Evolutionary conservation across 1,284 basidiomycete species (phyloP).

Genomic region (Leccinum huronense): DNA sequence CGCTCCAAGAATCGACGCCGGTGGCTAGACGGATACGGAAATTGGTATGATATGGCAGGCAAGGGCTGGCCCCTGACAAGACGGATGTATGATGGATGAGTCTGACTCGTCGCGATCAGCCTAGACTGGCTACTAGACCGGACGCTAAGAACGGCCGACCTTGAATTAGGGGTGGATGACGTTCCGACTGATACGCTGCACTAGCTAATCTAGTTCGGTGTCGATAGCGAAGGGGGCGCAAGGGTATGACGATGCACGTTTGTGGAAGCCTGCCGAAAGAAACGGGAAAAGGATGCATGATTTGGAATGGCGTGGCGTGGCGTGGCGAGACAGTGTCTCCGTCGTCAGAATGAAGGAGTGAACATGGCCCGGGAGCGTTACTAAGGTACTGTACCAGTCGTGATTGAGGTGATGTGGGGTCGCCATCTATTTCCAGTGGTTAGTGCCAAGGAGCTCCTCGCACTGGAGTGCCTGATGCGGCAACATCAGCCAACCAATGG

Average conservation of each 20-base stretch:
- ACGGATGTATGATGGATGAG: neutral
- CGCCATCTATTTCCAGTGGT: constrained; percentile 4
- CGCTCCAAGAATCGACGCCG: constrained; percentile 13
- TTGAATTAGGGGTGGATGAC: neutral
- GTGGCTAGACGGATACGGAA: constrained; percentile 5
- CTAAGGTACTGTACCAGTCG: neutral
- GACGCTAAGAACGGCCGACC: neutral
- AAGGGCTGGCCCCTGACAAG: neutral
- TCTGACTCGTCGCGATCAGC: constrained; percentile 4
- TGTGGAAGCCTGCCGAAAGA: constrained; percentile 5
- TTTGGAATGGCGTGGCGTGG: neutral
- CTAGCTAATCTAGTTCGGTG: constrained; percentile 1
- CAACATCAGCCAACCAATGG: neutral
- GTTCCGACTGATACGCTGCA: constrained; percentile 9
- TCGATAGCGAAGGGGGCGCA: neutral
- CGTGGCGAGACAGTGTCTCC: neutral
- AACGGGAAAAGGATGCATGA: neutral
- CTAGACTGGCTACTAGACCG: neutral
- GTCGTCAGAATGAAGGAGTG: constrained; percentile 8
- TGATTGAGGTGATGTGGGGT: neutral
- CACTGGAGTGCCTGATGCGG: constrained; percentile 14
- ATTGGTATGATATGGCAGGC: neutral
- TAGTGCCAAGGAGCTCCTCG: neutral
- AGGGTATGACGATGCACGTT: constrained; percentile 6
- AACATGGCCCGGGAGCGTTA: neutral